Evolutionary conservation across 2,329 filamentous ascomycete species (phyloP).

Genomic region (Kalmusia sp.): DNA sequence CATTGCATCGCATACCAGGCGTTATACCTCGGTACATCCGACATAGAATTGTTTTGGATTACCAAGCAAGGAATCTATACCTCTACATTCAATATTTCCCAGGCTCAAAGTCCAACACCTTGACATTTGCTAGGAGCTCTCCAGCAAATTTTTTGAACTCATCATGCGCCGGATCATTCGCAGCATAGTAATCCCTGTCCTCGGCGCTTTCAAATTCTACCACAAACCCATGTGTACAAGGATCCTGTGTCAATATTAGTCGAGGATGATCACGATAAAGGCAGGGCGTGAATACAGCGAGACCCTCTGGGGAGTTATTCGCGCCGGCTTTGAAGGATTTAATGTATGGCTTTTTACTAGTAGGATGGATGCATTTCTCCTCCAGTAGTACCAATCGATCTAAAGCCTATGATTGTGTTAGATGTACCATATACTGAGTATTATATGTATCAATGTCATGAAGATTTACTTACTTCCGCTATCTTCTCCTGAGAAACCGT

Average conservation of each 20-base stretch:
- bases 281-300: constrained; percentile 58
- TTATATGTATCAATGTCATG: neutral
- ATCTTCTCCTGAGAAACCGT: constrained; percentile 57
- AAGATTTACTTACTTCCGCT: constrained; percentile 56
- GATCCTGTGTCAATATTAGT: constrained; percentile 50
- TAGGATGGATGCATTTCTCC: constrained; percentile 66
- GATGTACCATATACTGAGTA: constrained; percentile 10
- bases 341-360: constrained; percentile 67
- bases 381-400: constrained; percentile 63
- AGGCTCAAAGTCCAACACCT: constrained; percentile 67
- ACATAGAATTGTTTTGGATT: constrained; percentile 1
- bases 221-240: constrained; percentile 73
- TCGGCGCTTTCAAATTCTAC: constrained; percentile 68
- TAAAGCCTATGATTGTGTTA: constrained; percentile 56
- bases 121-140: constrained; percentile 59
- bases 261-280: neutral
- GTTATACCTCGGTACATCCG: constrained; percentile 23
- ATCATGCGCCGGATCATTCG: constrained; percentile 68
- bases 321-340: constrained; percentile 63
- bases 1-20: constrained; percentile 32
- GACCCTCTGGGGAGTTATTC: constrained; percentile 68
- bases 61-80: neutral
- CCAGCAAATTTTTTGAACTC: constrained; percentile 63
- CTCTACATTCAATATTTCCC: constrained; percentile 53
- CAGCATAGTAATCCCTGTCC: constrained; percentile 73